Evolutionary conservation across 371 early-diverging fungal species (phyloP).

Genomic region (Mucor circinelloides): DNA sequence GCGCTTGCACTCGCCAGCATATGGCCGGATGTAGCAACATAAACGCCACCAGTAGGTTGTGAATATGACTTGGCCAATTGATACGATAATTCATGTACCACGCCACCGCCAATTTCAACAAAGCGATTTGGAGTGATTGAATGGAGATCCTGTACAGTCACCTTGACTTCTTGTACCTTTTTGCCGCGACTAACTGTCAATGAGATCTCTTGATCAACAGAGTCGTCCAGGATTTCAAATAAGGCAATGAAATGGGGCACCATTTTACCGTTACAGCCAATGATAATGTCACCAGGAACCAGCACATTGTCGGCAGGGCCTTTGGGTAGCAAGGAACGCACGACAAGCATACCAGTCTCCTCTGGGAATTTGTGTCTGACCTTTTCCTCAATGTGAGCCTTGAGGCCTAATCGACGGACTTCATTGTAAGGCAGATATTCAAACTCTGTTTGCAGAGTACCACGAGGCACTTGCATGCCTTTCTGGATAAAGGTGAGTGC

Average conservation of each 20-base stretch:
- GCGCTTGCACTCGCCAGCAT: conserved; percentile 70
- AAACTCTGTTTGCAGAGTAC: conserved; percentile 80
- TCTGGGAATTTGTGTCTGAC: conserved; percentile 65
- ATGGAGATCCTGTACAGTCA: conserved; percentile 81
- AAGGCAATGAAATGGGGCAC: conserved; percentile 75
- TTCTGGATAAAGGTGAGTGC: conserved; percentile 62
- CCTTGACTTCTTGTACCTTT: conserved; percentile 52
- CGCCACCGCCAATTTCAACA: conserved; percentile 88
- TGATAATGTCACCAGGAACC: conserved; percentile 78
- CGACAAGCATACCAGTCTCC: conserved; percentile 73
- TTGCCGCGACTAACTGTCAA: conserved; percentile 76
- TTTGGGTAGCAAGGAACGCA: conserved; percentile 68
- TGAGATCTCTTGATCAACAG: conserved; percentile 60
- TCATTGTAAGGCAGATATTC: conserved; percentile 70
- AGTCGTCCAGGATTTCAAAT: conserved; percentile 67
- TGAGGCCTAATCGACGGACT: conserved; percentile 63
- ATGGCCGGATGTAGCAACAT: conserved; percentile 78
- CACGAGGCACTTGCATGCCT: conserved; percentile 68
- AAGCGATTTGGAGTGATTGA: conserved; percentile 71
- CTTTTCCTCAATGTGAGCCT: conserved; percentile 59
- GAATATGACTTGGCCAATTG: conserved; percentile 82
- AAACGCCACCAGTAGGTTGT: conserved; percentile 79
- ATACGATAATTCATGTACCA: conserved; percentile 84
- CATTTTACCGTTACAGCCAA: conserved; percentile 63
- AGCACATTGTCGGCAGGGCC: conserved; percentile 71